These are phyloP conservation scores for Tirmania nivea DNA, from an alignment of 495 filamentous ascomycete genomes.

Conservation along the genomic window DNA sequence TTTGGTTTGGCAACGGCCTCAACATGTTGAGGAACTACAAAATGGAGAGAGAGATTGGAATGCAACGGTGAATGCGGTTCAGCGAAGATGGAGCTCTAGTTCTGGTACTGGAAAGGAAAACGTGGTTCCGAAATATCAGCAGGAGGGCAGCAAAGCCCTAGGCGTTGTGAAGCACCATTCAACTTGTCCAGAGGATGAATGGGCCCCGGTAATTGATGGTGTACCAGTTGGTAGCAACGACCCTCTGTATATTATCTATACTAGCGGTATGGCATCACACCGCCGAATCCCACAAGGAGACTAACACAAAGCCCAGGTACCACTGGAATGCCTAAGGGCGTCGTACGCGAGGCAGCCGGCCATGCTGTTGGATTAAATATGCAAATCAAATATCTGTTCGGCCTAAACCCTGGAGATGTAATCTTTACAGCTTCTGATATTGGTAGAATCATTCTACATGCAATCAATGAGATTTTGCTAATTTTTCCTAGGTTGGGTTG, in stretches of 20 bases:
- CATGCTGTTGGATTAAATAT: slow-evolving; percentile 72
- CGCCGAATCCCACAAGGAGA: not conserved
- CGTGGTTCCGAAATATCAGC: not conserved
- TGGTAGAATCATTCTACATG: not conserved
- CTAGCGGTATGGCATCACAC: slow-evolving; percentile 14
- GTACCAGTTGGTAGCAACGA: slow-evolving; percentile 26
- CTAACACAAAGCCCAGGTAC: slow-evolving; percentile 29
- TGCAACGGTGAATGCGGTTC: not conserved
- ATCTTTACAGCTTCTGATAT: slow-evolving; percentile 44
- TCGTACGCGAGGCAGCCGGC: slow-evolving; percentile 61
- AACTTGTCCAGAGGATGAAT: not conserved
- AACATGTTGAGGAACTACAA: not conserved
- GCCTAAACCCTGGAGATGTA: slow-evolving; percentile 57
- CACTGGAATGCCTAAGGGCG: slow-evolving; percentile 74
- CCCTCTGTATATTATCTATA: slow-evolving; percentile 79
- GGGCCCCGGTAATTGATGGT: not conserved
- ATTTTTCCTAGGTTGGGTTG: slow-evolving; percentile 43
- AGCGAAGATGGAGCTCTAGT: not conserved
- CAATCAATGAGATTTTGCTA: not conserved
- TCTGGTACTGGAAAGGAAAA: too few species aligned
- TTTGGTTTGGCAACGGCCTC: slow-evolving; percentile 40
- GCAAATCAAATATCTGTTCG: slow-evolving; percentile 58
- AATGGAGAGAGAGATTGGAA: slow-evolving; percentile 31
- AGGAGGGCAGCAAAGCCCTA: not conserved
- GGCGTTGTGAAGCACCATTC: not conserved